phyloP scores from a whole-genome alignment of 2,329 filamentous ascomycete species.

The Aspergillus fumigatus region DNA sequence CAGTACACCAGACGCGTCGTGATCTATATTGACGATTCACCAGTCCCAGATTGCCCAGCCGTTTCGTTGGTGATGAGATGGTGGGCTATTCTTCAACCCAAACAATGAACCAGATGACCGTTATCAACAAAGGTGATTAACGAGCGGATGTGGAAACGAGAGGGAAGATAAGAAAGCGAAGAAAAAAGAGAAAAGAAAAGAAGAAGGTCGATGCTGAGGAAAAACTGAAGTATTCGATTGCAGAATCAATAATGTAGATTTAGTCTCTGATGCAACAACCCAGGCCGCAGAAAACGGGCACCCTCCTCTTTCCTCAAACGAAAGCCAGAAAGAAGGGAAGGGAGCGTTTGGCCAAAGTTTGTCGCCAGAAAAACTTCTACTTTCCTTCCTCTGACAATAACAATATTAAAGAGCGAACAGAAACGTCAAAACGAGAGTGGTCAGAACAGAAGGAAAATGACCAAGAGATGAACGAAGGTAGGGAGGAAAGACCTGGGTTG shows the following conservation, averaged over 20 bases:
- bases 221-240: background rate
- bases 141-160: background rate
- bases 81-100: background rate
- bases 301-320: conserved; percentile 27
- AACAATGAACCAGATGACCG: background rate
- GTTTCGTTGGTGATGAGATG: background rate
- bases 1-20: conserved; percentile 10
- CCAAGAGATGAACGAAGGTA: conserved; percentile 20
- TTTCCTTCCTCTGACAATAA: background rate
- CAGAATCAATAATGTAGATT: background rate
- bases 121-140: background rate
- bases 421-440: conserved; percentile 4
- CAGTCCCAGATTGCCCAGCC: conserved; percentile 16
- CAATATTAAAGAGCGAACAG: background rate
- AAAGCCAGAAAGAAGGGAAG: conserved; percentile 24
- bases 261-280: background rate
- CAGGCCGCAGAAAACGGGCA: conserved; percentile 5
- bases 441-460: conserved; percentile 9
- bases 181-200: background rate
- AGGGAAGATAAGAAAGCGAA: background rate
- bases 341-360: conserved; percentile 7
- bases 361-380: background rate
- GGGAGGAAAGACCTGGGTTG: conserved; percentile 22
- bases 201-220: background rate
- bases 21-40: conserved; percentile 12